Percentiles rank a stretch among this genome's conserved stretches.
Evolutionary conservation across 176 grass and related monocot species (phyloP).

Genomic region (Neostapfia colusana): DNA sequence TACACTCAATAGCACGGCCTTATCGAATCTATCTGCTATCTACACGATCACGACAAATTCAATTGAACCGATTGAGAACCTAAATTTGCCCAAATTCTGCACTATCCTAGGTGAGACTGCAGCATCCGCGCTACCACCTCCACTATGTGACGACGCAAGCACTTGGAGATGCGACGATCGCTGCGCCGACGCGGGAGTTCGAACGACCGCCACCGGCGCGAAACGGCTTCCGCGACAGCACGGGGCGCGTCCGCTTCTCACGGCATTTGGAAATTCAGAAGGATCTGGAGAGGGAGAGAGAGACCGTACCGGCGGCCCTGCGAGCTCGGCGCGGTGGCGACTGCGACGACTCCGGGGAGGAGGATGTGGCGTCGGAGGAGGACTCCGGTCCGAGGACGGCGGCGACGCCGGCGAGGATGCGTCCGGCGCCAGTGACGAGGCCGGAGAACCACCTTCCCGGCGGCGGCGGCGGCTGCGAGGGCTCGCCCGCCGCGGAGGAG

Average conservation of each 20-base stretch:
- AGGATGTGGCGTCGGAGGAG: slow-evolving; percentile 18
- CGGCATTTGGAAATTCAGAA: neutral
- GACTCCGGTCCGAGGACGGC: slow-evolving; percentile 49
- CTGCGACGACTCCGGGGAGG: slow-evolving; percentile 37
- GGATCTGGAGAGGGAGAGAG: neutral
- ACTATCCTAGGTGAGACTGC: no score
- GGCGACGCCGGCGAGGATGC: slow-evolving; percentile 48
- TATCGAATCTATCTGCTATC: neutral
- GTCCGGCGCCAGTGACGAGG: slow-evolving; percentile 49
- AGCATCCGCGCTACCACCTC: neutral
- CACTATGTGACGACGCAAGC: neutral
- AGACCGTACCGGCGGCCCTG: neutral
- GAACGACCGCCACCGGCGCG: neutral
- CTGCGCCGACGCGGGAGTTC: neutral
- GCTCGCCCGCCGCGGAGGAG: neutral
- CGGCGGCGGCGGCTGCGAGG: slow-evolving; percentile 17
- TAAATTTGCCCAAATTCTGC: neutral
- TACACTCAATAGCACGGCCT: neutral
- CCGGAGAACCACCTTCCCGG: slow-evolving; percentile 49
- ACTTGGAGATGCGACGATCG: neutral
- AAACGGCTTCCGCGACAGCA: neutral
- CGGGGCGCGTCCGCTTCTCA: neutral
- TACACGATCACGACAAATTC: neutral
- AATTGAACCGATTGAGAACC: neutral
- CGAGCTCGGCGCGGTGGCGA: neutral